phyloP scores from a whole-genome alignment of 768 basidiomycete genomes.

The Suillus subaureus region DNA sequence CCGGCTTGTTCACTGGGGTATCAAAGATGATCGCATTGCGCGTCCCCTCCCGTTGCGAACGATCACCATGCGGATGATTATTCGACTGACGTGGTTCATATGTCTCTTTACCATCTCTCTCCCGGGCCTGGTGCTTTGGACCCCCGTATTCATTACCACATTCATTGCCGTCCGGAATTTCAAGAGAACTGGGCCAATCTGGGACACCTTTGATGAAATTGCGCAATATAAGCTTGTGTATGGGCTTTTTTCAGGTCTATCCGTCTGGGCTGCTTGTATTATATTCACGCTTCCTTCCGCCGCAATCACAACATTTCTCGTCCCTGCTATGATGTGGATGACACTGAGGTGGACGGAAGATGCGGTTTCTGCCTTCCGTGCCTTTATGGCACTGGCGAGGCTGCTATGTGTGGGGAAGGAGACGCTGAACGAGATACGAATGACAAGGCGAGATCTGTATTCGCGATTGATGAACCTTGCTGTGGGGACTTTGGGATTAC shows the following conservation, averaged over 20 bases:
- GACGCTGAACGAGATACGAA: slow-evolving; percentile 55
- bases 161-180: slow-evolving; percentile 72
- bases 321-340: slow-evolving; percentile 88
- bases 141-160: slow-evolving; percentile 74
- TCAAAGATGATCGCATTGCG: slow-evolving; percentile 87
- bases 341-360: slow-evolving; percentile 89
- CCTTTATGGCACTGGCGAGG: slow-evolving; percentile 61
- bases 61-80: slow-evolving; percentile 62
- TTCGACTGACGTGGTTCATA: slow-evolving; percentile 66
- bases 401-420: slow-evolving; percentile 64
- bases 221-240: slow-evolving; percentile 88
- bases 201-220: slow-evolving; percentile 89
- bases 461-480: slow-evolving; percentile 70
- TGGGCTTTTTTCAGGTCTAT: slow-evolving; percentile 72
- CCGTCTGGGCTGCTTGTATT: slow-evolving; percentile 61
- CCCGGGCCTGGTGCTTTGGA: slow-evolving; percentile 82
- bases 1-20: slow-evolving; percentile 60
- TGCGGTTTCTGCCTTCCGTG: slow-evolving; percentile 76
- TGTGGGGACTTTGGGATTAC: slow-evolving; percentile 57
- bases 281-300: slow-evolving; percentile 66
- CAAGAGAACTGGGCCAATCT: slow-evolving; percentile 79
- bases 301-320: slow-evolving; percentile 53
- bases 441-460: slow-evolving; percentile 58
- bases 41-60: slow-evolving; percentile 55
- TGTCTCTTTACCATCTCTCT: slow-evolving; percentile 66